Evolutionary conservation across 148 eudicot genomes (phyloP), one percentile per base, ranked within the genome.

Genomic region (Suaeda aralocaspica): DNA sequence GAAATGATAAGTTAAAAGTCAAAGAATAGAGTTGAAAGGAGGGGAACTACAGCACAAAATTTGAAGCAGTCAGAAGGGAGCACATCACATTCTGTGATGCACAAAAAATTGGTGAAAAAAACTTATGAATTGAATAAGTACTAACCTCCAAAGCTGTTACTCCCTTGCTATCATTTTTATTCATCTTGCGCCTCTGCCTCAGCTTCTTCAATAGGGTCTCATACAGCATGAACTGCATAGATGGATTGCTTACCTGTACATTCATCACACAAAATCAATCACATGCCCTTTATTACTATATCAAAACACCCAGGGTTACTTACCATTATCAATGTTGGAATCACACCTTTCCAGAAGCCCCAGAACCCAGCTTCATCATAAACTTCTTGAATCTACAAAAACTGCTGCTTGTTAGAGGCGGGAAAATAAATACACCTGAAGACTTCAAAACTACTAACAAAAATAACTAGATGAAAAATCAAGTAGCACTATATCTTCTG

Each of bases 291-390:
- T 63, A 68, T 63, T 63, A 68, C 50, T 44, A 52, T 18, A 69
- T 22, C 56, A 55, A 69, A 50, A 70, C 56, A 48, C 25, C 46
- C 61, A 33, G 28, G 76, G 45, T 67, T 58, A 79, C 84, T 58
- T 84, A 94, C 98, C 98, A 94, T 94, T 74, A 91, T 83, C 77
- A 94, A 77, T 63, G 98, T 86, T 46, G 98, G 98, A 69, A 91
- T 81, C 52, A 94, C 92, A 51, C 98, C 97, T 83, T 80, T 91
- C 98, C 98, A 94, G 76, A 94, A 94, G 74, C 98, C 98, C 81
- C 74, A 81, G 49, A 91, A 66, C 60, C 98, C 98, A 77, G 89
- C 88, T 82, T 94, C 98, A 79, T 74, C 91, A 64, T 82, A 94
- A 68, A 94, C 81, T 86, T 94, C 98, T 73, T 87, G 96, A 68